phyloP scores from a whole-genome alignment of 164 flowering plant species.

The Litsea cubeba region DNA sequence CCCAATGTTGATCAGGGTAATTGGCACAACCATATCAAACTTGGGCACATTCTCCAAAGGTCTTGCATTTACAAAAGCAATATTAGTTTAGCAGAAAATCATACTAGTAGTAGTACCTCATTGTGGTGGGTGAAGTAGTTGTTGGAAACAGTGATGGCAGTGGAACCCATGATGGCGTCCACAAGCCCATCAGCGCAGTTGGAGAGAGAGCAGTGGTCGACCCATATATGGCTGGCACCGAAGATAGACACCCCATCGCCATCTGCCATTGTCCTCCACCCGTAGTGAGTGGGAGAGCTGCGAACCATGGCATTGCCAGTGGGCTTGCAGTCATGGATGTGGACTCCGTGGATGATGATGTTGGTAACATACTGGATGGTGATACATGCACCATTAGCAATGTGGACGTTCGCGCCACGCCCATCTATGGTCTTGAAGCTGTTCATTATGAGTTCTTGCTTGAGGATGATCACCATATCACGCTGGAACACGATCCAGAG shows the following conservation, averaged over 20 bases:
- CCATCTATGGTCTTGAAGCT: constrained; percentile 47
- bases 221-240: constrained; percentile 91
- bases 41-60: no score
- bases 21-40: no score
- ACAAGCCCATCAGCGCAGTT: constrained; percentile 92
- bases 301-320: constrained; percentile 48
- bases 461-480: constrained; percentile 39
- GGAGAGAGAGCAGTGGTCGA: constrained; percentile 89
- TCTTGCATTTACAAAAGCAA: no score
- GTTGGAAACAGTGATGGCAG: constrained; percentile 92
- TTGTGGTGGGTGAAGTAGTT: constrained; percentile 89
- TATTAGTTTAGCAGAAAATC: no score
- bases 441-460: constrained; percentile 49
- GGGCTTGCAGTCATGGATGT: constrained; percentile 45
- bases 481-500: constrained; percentile 53
- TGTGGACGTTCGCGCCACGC: constrained; percentile 41
- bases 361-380: constrained; percentile 39
- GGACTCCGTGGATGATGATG: constrained; percentile 39
- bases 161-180: constrained; percentile 96
- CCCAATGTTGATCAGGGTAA: no score
- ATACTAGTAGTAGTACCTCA: constrained; percentile 44
- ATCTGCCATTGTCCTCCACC: constrained; percentile 49
- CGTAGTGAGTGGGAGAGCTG: constrained; percentile 40
- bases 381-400: constrained; percentile 42
- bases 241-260: constrained; percentile 82